Base-by-base conservation (phyloP, 805 yeast species). In the Ogataea nakhonphanomensis region DNA sequence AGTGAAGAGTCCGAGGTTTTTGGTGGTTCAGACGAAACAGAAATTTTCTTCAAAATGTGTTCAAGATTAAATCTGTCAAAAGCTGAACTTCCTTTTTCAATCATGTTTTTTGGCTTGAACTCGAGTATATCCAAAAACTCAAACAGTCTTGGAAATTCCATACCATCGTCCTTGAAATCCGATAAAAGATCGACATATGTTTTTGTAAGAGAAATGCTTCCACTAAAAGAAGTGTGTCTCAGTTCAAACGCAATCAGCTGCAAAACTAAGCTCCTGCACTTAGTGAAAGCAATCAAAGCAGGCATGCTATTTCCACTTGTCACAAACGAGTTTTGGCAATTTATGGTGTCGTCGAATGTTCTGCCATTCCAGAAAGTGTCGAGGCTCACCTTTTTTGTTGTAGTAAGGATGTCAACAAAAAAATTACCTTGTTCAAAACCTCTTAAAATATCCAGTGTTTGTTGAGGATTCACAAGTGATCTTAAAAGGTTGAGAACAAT, bases 231-330 rank as follows among this genome's bases (percentile, higher is more conserved):
- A 10, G 76, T 66, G 40, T 71, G 71, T 55, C 84, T 89, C n/a
- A 91, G 67, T 48, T 88, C 95, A 39, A 83, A 62, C 12, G 90
- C 75, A 44, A 87, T 62, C 50, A 79, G 78, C 47, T 84, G 84
- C 17, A 87, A 64, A 10, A 83, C 63, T 13, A 71, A 64, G 30
- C 78, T 72, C 52, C 95, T 72, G 47, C 76, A 80, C 29, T 66
- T 71, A 36, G 82, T 70, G 49, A 86, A 83, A 1, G 79, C 68
- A 22, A 78, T 62, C 34, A 87, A 66, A 0, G 91, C 68, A 25
- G 79, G 75, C 44, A 73, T 62, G 28, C 73, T 62, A 5, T 56
- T 57, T 15, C 67, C 65, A 2, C 48, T 44, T 3, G 72, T 48
- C 33, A 74, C 47, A 36, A 63, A 61, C 2, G 31, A 24, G 43